Evolutionary conservation across 2,329 filamentous ascomycete genomes (phyloP).

Genomic region (Escovopsis sp.): DNA sequence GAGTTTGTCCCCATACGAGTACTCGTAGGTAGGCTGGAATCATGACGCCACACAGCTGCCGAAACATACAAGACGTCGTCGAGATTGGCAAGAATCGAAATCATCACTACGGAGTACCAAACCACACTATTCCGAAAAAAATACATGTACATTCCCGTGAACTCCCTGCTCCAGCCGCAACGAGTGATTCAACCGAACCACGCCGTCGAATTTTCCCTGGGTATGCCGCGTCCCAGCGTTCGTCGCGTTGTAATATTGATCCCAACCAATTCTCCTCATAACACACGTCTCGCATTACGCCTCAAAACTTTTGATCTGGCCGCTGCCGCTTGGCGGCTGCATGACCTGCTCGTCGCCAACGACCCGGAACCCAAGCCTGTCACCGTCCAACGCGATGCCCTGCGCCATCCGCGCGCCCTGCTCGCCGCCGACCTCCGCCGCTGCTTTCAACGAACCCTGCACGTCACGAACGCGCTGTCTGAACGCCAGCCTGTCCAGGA

Average conservation of each 20-base stretch:
- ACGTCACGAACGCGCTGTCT: constrained; percentile 75
- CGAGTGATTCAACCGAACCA: background rate
- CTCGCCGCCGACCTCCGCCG: constrained; percentile 33
- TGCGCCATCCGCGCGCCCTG: constrained; percentile 33
- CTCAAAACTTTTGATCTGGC: constrained; percentile 43
- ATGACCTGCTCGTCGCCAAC: constrained; percentile 27
- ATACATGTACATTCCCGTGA: background rate
- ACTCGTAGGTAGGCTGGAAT: too few species aligned
- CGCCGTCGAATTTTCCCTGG: background rate
- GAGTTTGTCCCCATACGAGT: too few species aligned
- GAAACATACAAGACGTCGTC: too few species aligned
- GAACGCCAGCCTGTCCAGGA: constrained; percentile 82
- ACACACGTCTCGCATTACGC: constrained; percentile 20
- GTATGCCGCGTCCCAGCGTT: background rate
- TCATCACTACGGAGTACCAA: too few species aligned
- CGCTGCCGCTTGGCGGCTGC: constrained; percentile 41
- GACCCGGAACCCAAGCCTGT: constrained; percentile 39
- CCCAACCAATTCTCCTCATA: background rate
- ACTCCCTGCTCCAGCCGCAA: background rate
- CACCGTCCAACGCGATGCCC: constrained; percentile 32
- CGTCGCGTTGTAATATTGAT: background rate
- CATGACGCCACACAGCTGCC: too few species aligned
- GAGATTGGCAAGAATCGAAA: too few species aligned
- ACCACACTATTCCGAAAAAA: too few species aligned
- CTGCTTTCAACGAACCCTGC: constrained; percentile 57